Percentiles rank a stretch among this genome's conserved stretches.
Evolutionary conservation across 352 stramenopile genomes (phyloP).

Genomic region (Elongisporangium anandrum): DNA sequence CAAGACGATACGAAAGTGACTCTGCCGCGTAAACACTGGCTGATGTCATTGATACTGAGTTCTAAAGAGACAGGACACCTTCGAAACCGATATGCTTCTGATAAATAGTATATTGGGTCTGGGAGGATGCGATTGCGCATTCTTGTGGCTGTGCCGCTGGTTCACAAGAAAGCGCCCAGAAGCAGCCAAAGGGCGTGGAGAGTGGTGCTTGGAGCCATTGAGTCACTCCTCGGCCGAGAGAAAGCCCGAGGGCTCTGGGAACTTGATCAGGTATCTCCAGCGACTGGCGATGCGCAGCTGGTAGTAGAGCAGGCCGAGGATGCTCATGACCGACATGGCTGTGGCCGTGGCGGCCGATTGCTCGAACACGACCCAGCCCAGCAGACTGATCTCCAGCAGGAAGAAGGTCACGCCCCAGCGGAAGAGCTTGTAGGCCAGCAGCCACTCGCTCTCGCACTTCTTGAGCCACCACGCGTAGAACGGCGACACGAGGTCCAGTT

Average conservation of each 20-base stretch:
- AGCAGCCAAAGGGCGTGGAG: background rate
- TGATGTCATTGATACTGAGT: background rate
- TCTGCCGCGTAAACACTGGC: background rate
- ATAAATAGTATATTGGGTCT: background rate
- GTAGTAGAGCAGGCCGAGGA: slow-evolving; percentile 50
- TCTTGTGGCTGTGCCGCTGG: background rate
- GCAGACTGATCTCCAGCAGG: slow-evolving; percentile 46
- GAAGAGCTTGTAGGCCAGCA: slow-evolving; percentile 69
- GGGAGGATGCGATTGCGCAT: background rate
- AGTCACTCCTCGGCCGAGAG: background rate
- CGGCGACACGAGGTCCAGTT: slow-evolving; percentile 66
- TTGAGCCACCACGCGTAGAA: slow-evolving; percentile 66
- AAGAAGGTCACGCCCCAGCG: slow-evolving; percentile 52
- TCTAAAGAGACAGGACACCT: background rate
- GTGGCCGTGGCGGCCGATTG: slow-evolving; percentile 29
- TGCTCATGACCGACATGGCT: slow-evolving; percentile 49
- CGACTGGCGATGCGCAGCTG: slow-evolving; percentile 60
- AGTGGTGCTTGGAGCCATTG: background rate
- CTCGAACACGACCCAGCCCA: slow-evolving; percentile 60
- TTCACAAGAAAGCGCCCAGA: background rate
- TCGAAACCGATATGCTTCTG: background rate
- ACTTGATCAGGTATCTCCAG: slow-evolving; percentile 73
- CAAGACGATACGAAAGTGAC: background rate
- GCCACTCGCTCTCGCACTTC: slow-evolving; percentile 72
- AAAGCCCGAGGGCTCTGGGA: slow-evolving; percentile 19